Base-by-base conservation (phyloP, 2,329 filamentous ascomycete species). In the Fusarium graminum region DNA sequence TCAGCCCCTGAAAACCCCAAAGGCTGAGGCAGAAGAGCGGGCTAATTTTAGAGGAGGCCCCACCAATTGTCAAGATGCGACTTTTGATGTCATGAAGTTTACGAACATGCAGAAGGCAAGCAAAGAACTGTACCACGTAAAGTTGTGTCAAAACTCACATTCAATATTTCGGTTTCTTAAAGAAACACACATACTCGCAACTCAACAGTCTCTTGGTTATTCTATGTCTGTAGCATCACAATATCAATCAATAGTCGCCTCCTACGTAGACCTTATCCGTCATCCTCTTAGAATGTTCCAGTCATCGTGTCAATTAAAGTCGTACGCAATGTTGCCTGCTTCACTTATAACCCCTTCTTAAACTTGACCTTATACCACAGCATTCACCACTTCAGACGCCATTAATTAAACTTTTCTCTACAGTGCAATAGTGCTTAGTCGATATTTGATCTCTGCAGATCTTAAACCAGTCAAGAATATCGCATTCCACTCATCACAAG, bases 311-410 rank as follows among this genome's bases (percentile, higher is more conserved):
- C 34, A 36, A 67, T 41, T 52, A 58, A 42, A 67, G 57, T 57
- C 70, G 59, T 70, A 72, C 51, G 54, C 70, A 51, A 59, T 71
- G 71, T 66, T 73, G 71, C 71, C 71, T 73, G 41, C 59, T 28
- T 53, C 40, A 17, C 28, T 46, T 32, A 29, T n/a, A 43, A 36
- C 51, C 6, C 22, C 30, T n/a, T n/a, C 36, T 34, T 36, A 16
- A 42, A 54, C 34, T 42, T 51, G 42, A 22, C 19, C 22, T 28
- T 19, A 49, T 52, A 34, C 8, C 19, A 32, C 58, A 36, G 38
- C 34, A 13, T 26, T 45, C 25, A 32, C 29, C 7, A 19, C 7
- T 10, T 19, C n/a, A 30, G 1, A 6, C 17, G 40, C 7, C 2
- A 29, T 30, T 22, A 5, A 29, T 36, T 17, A 30, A 14, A 30